These are phyloP conservation scores for Trypanosoma theileri DNA, from an alignment of 208 protist genomes.

Conservation along the genomic window DNA sequence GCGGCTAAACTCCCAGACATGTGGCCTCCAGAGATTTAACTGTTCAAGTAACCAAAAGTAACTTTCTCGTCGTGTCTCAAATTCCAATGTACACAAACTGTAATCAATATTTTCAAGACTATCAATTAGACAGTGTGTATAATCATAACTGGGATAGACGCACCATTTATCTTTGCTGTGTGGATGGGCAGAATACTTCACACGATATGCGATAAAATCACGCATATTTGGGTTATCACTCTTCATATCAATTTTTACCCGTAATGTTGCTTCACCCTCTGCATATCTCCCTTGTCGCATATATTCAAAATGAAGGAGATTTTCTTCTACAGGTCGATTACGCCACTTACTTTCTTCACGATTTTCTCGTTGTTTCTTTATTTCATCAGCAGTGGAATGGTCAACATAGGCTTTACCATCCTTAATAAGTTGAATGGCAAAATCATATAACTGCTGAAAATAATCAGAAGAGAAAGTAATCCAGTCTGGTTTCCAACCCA, in stretches of 20 bases:
- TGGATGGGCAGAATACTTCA: conserved; percentile 96
- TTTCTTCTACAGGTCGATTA: conserved; percentile 91
- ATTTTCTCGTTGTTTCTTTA: conserved; percentile 88
- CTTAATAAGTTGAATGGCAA: conserved; percentile 98
- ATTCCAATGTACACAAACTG: conserved; percentile 99
- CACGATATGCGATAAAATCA: conserved; percentile 98
- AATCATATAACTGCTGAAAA: conserved; percentile 98
- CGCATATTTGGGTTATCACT: conserved; percentile 98
- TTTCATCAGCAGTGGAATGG: conserved; percentile 95
- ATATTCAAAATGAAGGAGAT: conserved; percentile 88
- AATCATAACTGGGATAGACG: conserved; percentile 99
- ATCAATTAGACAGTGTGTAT: conserved; percentile 99
- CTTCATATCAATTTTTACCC: conserved; percentile 98
- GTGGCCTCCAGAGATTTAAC: conserved; percentile 89
- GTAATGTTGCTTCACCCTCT: conserved; percentile 97
- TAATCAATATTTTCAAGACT: conserved; percentile 99
- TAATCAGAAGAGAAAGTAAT: conserved; percentile 99
- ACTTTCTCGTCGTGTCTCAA: conserved; percentile 96
- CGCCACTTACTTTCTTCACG: conserved; percentile 90
- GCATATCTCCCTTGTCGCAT: conserved; percentile 95
- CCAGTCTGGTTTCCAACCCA: conserved; percentile 91
- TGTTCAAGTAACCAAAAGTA: conserved; percentile 97
- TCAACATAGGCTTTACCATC: conserved; percentile 97
- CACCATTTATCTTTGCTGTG: conserved; percentile 96
- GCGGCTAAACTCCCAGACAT: conserved; percentile 98